A percentile compares a stretch with the other conserved stretches of the same genome.
Evolutionary conservation across 805 yeast species (phyloP).

Genomic region (Grigorovia transvaalensis): DNA sequence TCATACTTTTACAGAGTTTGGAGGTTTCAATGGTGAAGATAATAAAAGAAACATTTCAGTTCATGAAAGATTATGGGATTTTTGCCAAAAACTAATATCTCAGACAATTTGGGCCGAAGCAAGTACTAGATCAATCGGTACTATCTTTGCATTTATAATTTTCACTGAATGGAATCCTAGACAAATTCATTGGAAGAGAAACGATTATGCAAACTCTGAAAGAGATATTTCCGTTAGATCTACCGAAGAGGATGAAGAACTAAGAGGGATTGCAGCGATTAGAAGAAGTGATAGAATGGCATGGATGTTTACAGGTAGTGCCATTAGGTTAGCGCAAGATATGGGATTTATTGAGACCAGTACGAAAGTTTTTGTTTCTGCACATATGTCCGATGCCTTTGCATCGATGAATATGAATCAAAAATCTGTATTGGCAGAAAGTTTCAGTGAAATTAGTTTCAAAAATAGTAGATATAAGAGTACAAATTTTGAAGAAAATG

Average conservation of each 20-base stretch:
- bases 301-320: constrained; percentile 87
- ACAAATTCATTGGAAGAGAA: constrained; percentile 83
- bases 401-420: constrained; percentile 75
- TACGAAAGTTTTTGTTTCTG: constrained; percentile 66
- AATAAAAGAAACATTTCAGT: constrained; percentile 42
- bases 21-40: constrained; percentile 24
- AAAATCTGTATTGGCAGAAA: constrained; percentile 64
- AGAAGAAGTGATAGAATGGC: constrained; percentile 82
- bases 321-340: constrained; percentile 78
- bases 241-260: constrained; percentile 35
- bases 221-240: constrained; percentile 8
- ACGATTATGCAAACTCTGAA: constrained; percentile 68
- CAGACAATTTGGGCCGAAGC: constrained; percentile 94
- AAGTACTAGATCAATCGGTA: constrained; percentile 75
- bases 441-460: constrained; percentile 54
- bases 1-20: constrained; percentile 43
- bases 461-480: constrained; percentile 2
- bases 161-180: constrained; percentile 95
- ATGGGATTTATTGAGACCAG: constrained; percentile 70
- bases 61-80: constrained; percentile 76
- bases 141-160: constrained; percentile 70
- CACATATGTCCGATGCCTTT: constrained; percentile 75
- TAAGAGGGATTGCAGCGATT: constrained; percentile 76
- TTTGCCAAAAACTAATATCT: constrained; percentile 70
- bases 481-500: constrained; percentile 22